Base-by-base conservation (phyloP, 495 filamentous ascomycete genomes). In the Schizothecium vesticola region DNA sequence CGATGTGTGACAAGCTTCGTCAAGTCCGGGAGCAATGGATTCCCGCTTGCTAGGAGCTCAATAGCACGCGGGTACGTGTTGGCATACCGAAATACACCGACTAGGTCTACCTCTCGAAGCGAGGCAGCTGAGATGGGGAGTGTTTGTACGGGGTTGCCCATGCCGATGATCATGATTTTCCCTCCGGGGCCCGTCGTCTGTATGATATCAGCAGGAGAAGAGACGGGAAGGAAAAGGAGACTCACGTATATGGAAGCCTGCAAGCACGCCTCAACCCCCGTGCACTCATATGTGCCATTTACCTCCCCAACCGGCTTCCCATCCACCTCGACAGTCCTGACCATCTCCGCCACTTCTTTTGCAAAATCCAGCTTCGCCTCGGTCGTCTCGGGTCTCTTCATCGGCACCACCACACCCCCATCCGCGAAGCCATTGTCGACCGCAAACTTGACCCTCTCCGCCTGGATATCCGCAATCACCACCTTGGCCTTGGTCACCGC, bases 71-170 rank as follows among this genome's bases (percentile, higher is more conserved):
- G 85, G 70, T 98, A 98, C 0, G 91, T 90, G 65, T 92, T 90
- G 61, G 91, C 92, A 70, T 98, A 98, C 31, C 94, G 84, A 77
- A 98, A 98, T 3, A 94, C 90, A 19, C 94, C 94, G 13, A 96
- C 84, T 10, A 98, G 85, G 80, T 98, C 94, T 11, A 98, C 89
- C 80, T 98, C 94, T n/a, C 92, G 86, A 26, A 96, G 82, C 6
- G 92, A 90, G 0, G 94, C 94, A 0, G 91, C 90, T 8, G 90
- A 92, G 64, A 97, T 87, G 4, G 93, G 94, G 4, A 97, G 81
- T 0, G 91, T 96, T 78, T 96, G 91, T 59, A 96, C 84, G 1
- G 94, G 93, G 58, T 85, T 91, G 23, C 94, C 94, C 93, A 98
- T 97, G n/a, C 94, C 94, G 64, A 98, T 91, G 66, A 97, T 84